A percentile compares a stretch with the other conserved stretches of the same genome.
phyloP scores from a whole-genome alignment of 108 stramenopile species.

The Cyclotella baltica region DNA sequence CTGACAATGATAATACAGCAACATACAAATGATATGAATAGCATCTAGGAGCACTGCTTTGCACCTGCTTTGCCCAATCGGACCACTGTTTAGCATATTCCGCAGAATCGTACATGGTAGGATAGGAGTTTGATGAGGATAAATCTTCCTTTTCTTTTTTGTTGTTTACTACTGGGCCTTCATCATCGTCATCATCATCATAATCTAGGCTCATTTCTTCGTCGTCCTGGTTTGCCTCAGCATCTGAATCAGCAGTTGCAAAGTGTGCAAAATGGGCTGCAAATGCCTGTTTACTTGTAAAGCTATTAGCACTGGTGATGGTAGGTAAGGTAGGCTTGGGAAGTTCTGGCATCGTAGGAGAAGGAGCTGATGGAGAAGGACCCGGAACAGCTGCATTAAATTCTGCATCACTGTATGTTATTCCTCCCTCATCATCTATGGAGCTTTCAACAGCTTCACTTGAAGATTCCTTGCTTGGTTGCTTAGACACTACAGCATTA shows the following conservation, averaged over 20 bases:
- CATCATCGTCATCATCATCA: neutral
- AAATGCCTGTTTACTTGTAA: neutral
- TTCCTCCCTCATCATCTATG: neutral
- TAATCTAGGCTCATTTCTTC: no score
- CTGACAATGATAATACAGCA: constrained; percentile 1
- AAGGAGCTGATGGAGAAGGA: neutral
- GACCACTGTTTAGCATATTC: constrained; percentile 14
- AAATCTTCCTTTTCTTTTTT: constrained; percentile 4
- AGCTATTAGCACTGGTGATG: constrained; percentile 6
- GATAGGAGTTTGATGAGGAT: neutral
- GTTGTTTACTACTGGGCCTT: neutral
- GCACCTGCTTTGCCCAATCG: neutral
- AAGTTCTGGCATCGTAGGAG: constrained; percentile 15
- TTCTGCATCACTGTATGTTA: neutral
- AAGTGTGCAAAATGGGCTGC: neutral
- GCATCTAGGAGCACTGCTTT: neutral
- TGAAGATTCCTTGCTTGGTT: no score
- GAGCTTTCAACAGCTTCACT: constrained; percentile 14
- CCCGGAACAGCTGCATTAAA: neutral
- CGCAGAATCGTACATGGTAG: constrained; percentile 2
- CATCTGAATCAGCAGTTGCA: neutral
- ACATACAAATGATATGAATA: neutral
- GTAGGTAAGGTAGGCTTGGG: constrained; percentile 33
- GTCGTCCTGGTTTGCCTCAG: neutral
- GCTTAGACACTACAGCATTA: neutral